Percentiles rank a stretch among this genome's conserved stretches.
These are phyloP conservation scores for Glycyrrhiza uralensis DNA, from an alignment of 306 rosid species.

Conservation along the genomic window DNA sequence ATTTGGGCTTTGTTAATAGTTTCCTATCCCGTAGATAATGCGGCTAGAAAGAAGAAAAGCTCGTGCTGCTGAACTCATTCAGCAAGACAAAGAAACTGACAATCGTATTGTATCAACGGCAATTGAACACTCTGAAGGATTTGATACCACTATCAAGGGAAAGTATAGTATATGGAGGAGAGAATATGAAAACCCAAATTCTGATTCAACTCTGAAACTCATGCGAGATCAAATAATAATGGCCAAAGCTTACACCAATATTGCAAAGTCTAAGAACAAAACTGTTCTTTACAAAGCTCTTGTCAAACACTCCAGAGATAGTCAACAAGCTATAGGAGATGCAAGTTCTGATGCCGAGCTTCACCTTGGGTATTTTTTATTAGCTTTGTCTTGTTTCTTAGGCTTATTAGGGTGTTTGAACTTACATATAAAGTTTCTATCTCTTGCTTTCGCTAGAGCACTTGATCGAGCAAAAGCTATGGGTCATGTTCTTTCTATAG, in stretches of 20 bases:
- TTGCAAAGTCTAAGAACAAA: constrained; percentile 81
- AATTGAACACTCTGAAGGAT: constrained; percentile 58
- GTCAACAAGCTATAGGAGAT: constrained; percentile 73
- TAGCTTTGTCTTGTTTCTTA: constrained; percentile 21
- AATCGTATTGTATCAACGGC: constrained; percentile 61
- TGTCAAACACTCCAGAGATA: constrained; percentile 56
- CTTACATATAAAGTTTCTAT: constrained; percentile 36
- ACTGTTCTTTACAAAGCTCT: constrained; percentile 57
- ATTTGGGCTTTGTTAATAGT: constrained; percentile 19
- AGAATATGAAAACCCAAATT: constrained; percentile 81
- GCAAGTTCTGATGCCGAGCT: constrained; percentile 85
- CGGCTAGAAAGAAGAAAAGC: constrained; percentile 75
- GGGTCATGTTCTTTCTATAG: constrained; percentile 83
- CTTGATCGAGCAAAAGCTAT: constrained; percentile 85
- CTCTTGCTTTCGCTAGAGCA: constrained; percentile 53
- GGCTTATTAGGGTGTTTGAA: constrained; percentile 15
- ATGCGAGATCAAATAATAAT: constrained; percentile 94
- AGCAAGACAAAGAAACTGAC: constrained; percentile 65
- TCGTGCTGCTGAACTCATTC: constrained; percentile 60
- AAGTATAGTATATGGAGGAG: constrained; percentile 96
- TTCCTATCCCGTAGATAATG: constrained; percentile 53
- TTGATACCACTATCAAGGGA: constrained; percentile 63
- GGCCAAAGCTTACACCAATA: constrained; percentile 82
- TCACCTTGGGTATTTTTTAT: constrained; percentile 62
- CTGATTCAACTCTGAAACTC: constrained; percentile 90